A percentile compares a stretch with the other conserved stretches of the same genome.
Conservation (phyloP, 192 early-diverging fungal species). For the Chytriomyces sp. region DNA sequence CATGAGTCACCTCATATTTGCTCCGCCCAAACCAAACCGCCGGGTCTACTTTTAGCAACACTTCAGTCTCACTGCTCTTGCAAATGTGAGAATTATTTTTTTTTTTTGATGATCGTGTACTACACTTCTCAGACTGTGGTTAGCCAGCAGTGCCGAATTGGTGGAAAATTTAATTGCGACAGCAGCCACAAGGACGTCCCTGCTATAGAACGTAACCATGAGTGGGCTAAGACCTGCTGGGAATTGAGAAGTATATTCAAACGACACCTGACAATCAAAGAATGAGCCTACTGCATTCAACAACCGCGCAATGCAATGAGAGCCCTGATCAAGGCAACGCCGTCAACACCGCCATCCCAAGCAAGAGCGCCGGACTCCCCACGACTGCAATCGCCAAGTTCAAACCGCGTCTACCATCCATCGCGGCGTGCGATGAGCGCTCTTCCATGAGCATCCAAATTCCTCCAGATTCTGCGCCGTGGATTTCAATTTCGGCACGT, state of each 20-base stretch:
- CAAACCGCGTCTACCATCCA: constrained; percentile 93
- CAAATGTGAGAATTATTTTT: constrained; percentile 80
- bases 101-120: constrained; percentile 74
- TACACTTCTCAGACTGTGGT: constrained; percentile 83
- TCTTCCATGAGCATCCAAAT: constrained; percentile 93
- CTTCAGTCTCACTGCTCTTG: constrained; percentile 83
- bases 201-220: constrained; percentile 51
- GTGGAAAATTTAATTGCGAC: constrained; percentile 98
- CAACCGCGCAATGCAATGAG: constrained; percentile 88
- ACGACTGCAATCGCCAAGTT: constrained; percentile 99
- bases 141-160: constrained; percentile 92
- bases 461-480: constrained; percentile 86
- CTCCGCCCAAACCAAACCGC: constrained; percentile 83
- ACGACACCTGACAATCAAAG: constrained; percentile 99
- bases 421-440: constrained; percentile 93
- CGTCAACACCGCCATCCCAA: constrained; percentile 98
- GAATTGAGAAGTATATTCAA: constrained; percentile 39
- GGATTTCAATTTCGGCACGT: constrained; percentile 90
- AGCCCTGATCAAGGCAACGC: constrained; percentile 98
- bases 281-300: constrained; percentile 97
- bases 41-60: constrained; percentile 82
- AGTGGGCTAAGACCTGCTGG: too few species aligned
- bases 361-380: constrained; percentile 97
- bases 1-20: constrained; percentile 54
- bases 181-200: constrained; percentile 97